Conservation (phyloP, 805 yeast species). For the Saturnispora zaruensis region DNA sequence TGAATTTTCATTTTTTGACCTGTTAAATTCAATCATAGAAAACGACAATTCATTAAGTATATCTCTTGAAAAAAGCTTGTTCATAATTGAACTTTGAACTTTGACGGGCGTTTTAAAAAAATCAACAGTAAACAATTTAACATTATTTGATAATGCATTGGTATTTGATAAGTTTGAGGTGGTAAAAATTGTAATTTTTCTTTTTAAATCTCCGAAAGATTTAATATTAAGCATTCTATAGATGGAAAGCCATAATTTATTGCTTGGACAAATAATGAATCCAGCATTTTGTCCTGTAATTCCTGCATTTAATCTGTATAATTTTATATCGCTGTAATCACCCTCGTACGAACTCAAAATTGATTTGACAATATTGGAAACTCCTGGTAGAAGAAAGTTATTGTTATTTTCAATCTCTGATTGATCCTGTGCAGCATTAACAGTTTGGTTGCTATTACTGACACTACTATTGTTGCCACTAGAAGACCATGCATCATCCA, state of each 20-base stretch:
- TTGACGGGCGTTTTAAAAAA: not conserved
- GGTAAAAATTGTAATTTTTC: not conserved
- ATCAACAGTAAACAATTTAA: not conserved
- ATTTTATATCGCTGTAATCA: not conserved
- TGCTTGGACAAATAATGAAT: slow-evolving; percentile 2
- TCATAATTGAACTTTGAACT: not conserved
- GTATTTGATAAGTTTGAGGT: not conserved
- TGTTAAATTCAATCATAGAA: not conserved
- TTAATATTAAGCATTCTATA: not conserved
- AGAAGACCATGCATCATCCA: not conserved
- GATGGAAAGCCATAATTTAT: not conserved
- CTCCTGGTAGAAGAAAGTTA: not conserved
- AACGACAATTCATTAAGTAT: slow-evolving; percentile 4
- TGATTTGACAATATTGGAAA: not conserved
- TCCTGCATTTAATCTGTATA: not conserved
- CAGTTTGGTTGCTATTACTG: not conserved
- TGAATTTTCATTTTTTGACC: not conserved
- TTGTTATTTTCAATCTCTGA: not conserved
- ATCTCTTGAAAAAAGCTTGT: slow-evolving; percentile 1
- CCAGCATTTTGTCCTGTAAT: not conserved
- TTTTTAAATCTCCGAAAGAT: not conserved
- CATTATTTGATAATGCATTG: not conserved
- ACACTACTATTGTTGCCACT: not conserved
- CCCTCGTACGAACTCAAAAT: not conserved
- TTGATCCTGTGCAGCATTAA: not conserved